Evolutionary conservation across 306 rosid genomes (phyloP).

Genomic region (Coriaria nepalensis): DNA sequence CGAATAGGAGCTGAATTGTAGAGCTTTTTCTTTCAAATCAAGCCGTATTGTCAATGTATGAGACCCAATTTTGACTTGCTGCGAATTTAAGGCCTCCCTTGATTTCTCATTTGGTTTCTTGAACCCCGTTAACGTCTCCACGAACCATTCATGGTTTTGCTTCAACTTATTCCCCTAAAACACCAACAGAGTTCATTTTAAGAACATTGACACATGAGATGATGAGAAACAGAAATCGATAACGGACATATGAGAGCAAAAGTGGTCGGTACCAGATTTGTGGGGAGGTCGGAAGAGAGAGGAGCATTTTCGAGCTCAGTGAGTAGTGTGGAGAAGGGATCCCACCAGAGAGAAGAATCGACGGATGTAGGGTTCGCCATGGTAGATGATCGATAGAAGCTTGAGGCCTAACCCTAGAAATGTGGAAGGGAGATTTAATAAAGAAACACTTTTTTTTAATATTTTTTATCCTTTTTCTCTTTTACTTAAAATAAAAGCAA

Average conservation of each 20-base stretch:
- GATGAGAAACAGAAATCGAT: too few relatives aligned
- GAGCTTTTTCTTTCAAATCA: slow-evolving; percentile 62
- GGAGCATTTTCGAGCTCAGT: slow-evolving; percentile 62
- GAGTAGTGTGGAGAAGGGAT: slow-evolving; percentile 51
- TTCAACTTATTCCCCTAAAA: slow-evolving; percentile 59
- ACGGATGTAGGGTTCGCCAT: slow-evolving; percentile 52
- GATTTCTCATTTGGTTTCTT: slow-evolving; percentile 63
- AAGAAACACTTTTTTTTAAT: too few relatives aligned
- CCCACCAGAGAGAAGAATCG: slow-evolving; percentile 93
- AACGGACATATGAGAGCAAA: too few relatives aligned
- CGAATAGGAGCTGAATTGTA: slow-evolving; percentile 56
- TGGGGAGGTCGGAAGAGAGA: slow-evolving; percentile 52
- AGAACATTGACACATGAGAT: background rate
- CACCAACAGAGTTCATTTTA: slow-evolving; percentile 11
- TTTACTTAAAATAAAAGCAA: too few relatives aligned
- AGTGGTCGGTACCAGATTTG: slow-evolving; percentile 45
- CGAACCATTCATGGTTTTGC: slow-evolving; percentile 61
- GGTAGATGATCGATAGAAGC: slow-evolving; percentile 9
- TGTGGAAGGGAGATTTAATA: too few relatives aligned
- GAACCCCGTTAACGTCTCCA: slow-evolving; percentile 43
- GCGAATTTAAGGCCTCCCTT: slow-evolving; percentile 54
- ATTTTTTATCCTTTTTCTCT: too few relatives aligned
- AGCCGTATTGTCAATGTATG: slow-evolving; percentile 37
- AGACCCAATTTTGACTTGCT: slow-evolving; percentile 50
- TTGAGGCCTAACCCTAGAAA: slow-evolving; percentile 9